These are phyloP conservation scores for Panaeolus papilionaceus DNA, from an alignment of 768 basidiomycete species.

Conservation along the genomic window DNA sequence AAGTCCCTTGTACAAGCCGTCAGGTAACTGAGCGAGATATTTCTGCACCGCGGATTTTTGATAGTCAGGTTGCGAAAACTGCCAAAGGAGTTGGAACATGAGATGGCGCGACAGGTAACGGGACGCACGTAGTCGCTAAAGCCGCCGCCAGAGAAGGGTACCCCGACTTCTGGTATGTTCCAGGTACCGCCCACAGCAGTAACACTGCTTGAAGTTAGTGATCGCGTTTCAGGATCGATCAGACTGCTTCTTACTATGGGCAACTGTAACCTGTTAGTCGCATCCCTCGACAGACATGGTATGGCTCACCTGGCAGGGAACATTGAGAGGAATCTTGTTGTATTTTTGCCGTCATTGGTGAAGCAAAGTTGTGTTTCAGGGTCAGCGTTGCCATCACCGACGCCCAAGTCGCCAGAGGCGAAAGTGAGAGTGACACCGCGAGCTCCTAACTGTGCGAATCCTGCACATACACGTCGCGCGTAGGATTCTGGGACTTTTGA, in stretches of 20 bases:
- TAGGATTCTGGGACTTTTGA: conserved; percentile 59
- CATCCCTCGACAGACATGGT: background rate
- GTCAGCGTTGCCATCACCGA: conserved; percentile 64
- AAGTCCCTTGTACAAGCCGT: conserved; percentile 59
- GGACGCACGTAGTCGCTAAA: conserved; percentile 70
- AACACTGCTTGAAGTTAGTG: conserved; percentile 47
- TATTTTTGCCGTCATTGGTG: conserved; percentile 63
- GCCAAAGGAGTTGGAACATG: background rate
- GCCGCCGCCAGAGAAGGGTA: conserved; percentile 73
- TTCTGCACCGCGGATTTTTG: conserved; percentile 50
- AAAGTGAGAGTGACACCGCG: conserved; percentile 72
- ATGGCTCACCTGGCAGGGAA: conserved; percentile 64
- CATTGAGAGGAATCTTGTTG: conserved; percentile 56
- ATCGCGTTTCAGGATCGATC: background rate
- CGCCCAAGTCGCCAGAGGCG: conserved; percentile 72
- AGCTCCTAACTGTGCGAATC: conserved; percentile 73
- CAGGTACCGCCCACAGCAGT: conserved; percentile 76
- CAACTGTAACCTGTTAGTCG: conserved; percentile 35
- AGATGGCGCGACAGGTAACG: background rate
- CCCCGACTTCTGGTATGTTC: conserved; percentile 63
- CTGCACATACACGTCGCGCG: conserved; percentile 61
- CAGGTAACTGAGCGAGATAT: conserved; percentile 52
- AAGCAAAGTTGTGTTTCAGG: conserved; percentile 60
- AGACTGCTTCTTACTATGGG: conserved; percentile 50
- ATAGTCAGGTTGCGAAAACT: conserved; percentile 63